Conservation (phyloP, 768 basidiomycete species). For the Dictyophora rubrovolvata region DNA sequence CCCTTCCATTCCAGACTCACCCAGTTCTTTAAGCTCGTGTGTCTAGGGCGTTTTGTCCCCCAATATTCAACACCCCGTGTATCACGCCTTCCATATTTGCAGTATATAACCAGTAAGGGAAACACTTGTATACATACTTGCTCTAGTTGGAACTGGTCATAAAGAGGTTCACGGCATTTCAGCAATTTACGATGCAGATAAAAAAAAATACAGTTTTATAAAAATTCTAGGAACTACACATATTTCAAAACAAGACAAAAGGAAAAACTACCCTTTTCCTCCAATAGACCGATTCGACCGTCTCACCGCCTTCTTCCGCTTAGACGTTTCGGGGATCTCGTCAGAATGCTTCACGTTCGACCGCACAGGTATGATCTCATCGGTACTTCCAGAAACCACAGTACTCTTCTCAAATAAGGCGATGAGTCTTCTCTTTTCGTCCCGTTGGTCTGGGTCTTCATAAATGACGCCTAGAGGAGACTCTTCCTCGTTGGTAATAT, state of each 20-base stretch:
- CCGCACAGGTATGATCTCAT: neutral
- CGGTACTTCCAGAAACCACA: neutral
- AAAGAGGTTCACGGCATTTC: too few species aligned
- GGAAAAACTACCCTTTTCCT: neutral
- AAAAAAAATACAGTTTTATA: too few species aligned
- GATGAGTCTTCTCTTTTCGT: slow-evolving; percentile 50
- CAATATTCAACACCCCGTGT: too few species aligned
- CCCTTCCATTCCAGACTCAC: neutral
- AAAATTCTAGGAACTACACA: too few species aligned
- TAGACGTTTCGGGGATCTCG: neutral
- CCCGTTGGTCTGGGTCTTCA: slow-evolving; percentile 55
- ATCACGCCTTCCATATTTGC: too few species aligned
- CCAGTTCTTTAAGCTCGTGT: too few species aligned
- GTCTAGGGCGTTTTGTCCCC: too few species aligned
- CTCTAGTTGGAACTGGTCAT: too few species aligned
- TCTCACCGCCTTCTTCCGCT: neutral
- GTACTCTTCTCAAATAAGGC: slow-evolving; percentile 29
- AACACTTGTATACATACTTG: too few species aligned
- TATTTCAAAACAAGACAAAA: neutral
- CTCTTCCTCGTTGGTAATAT: slow-evolving; percentile 6
- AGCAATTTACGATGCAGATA: too few species aligned
- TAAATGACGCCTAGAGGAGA: slow-evolving; percentile 47
- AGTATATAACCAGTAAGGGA: too few species aligned
- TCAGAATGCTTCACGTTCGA: neutral
- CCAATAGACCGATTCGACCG: neutral